Evolutionary conservation across 2,329 filamentous ascomycete species (phyloP), one percentile per base, ranked within the genome.

Genomic region (Massarina eburnea): DNA sequence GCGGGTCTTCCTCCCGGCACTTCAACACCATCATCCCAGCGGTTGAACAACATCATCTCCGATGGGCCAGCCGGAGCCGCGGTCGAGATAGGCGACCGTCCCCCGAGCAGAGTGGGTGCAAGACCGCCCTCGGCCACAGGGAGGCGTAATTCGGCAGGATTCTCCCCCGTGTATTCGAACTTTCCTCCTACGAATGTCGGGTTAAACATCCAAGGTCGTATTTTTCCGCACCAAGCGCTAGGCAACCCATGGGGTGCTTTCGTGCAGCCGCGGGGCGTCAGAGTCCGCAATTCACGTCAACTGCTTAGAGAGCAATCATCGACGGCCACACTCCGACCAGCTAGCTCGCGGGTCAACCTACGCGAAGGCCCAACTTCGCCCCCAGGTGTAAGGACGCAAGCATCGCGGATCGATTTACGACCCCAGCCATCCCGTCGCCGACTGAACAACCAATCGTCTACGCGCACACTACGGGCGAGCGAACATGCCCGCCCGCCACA

Each of bases 211-310:
- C 67, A 66, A 22, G 63, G 58, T 24, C 58, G 67, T 24, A 60
- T 65, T 17, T 60, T 67, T 30, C 61, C 61, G 39, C 58, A 59
- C 29, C 60, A 61, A 29, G 62, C 53, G 19, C 53, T 53, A 24
- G 62, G 66, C 20, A 72, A 72, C 21, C 69, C 67, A 2, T 72
- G 65, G 64, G 66, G 61, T 41, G 59, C 64, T 5, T 71, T 66
- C 38, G 62, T 71, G 2, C 41, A 65, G 47, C 49, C 62, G 29
- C 52, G 62, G 17, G 55, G 57, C 20, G 48, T 62, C 10, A 52
- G 59, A 32, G 53, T 43, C 18, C 62, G 62, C 19, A 68, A 55
- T 21, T 68, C 69, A 7, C 66, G 64, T 22, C 61, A 67, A 20
- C 57, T 61, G 18, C 56, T 71, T 8, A 61, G 68, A 41, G 69